Evolutionary conservation across 768 basidiomycete genomes (phyloP).

Genomic region (Suillus plorans): DNA sequence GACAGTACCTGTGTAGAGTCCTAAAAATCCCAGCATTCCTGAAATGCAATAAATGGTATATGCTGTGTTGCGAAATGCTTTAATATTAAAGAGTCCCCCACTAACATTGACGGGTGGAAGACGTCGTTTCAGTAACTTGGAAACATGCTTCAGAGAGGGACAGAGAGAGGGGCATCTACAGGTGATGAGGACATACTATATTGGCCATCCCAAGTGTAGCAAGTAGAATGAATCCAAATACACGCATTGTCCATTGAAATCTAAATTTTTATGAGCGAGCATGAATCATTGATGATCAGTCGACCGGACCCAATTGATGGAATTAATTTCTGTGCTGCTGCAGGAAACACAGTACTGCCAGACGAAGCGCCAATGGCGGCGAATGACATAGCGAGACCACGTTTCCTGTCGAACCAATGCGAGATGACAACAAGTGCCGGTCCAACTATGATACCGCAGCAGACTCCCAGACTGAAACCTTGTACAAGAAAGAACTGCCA

Average conservation of each 20-base stretch:
- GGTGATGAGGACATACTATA: slow-evolving; percentile 38
- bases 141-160: background rate
- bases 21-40: slow-evolving; percentile 58
- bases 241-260: slow-evolving; percentile 78
- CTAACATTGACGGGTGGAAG: slow-evolving; percentile 51
- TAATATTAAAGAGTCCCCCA: slow-evolving; percentile 59
- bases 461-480: slow-evolving; percentile 64
- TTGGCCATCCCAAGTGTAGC: slow-evolving; percentile 53
- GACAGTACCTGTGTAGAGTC: slow-evolving; percentile 60
- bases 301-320: slow-evolving; percentile 51
- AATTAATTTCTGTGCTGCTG: slow-evolving; percentile 55
- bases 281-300: background rate
- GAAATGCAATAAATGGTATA: slow-evolving; percentile 61
- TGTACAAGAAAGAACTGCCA: slow-evolving; percentile 83
- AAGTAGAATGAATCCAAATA: slow-evolving; percentile 63
- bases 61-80: slow-evolving; percentile 43
- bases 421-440: slow-evolving; percentile 58
- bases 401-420: slow-evolving; percentile 67
- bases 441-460: slow-evolving; percentile 60
- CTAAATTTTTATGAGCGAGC: slow-evolving; percentile 32
- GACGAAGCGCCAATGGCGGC: slow-evolving; percentile 65
- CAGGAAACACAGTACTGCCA: slow-evolving; percentile 70
- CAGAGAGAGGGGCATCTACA: background rate
- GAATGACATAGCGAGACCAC: slow-evolving; percentile 59
- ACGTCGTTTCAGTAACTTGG: slow-evolving; percentile 40